Evolutionary conservation across 179 eudicot species (phyloP), one percentile per base, ranked within the genome.

Genomic region (Corrigiola litoralis): DNA sequence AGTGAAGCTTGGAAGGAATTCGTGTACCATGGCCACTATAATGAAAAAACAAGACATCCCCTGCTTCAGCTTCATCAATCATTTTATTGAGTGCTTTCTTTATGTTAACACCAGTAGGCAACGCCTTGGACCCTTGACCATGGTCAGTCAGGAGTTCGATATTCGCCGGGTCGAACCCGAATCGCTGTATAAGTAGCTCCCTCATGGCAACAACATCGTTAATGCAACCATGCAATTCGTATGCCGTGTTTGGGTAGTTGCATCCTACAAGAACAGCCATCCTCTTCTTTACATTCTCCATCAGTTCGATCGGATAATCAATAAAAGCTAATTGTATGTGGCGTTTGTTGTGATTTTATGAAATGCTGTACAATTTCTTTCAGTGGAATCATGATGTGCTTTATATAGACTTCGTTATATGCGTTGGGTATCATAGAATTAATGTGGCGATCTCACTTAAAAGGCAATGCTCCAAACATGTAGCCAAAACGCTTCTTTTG

Each of bases 21-120:
- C 80, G 46, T 16, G 87, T 83, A 12, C 91, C 97, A 76, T 90
- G 97, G 4, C 97, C 97, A 28, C 95, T 85, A 47, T 78, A 90
- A 69, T 90, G 97, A 36, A 90, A 84, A 70, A 80, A 84, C 62
- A 90, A 66, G 49, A 82, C 77, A 75, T 90, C 97, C 51, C 92
- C 92, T 23, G 55, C 68, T 55, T 75, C 55, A 34, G 89, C 84
- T 46, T 73, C 61, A 69, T 79, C 83, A 23, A 87, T 74, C 89
- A 87, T 84, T 42, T 36, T 28, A 42, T 65, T 55, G 0, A 87
- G 79, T 16, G 83, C 87, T 55, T 73, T 79, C 69, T 60, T 82
- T 13, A 87, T 77, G 57, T 87, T 87, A 41, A 72, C 83, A 13
- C 94, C 94, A 0, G 83, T 82, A 2, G 94, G 89, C 83, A 58